Conservation (phyloP, 2,329 filamentous ascomycete genomes). For the Thielaviopsis musarum region DNA sequence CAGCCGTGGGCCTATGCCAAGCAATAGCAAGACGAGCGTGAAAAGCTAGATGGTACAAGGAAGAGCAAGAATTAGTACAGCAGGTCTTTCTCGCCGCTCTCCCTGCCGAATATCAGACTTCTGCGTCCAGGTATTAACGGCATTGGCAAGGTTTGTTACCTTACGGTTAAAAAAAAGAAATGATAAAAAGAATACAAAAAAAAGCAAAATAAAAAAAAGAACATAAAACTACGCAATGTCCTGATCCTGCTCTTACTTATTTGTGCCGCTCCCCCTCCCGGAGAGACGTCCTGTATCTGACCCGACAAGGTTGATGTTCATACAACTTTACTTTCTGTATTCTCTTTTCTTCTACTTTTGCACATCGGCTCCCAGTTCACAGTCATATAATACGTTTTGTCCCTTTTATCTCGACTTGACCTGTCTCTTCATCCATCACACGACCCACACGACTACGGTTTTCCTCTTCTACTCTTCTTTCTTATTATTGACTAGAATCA, state of each 20-base stretch:
- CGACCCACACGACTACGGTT: background rate
- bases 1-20: no score
- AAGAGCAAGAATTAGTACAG: no score
- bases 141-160: background rate
- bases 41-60: no score
- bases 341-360: no score
- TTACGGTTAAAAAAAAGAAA: background rate
- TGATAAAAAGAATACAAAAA: background rate
- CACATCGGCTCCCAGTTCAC: no score
- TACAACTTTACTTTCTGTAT: no score
- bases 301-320: no score
- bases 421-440: background rate
- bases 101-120: background rate
- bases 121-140: background rate
- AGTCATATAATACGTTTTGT: no score
- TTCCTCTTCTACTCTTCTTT: background rate
- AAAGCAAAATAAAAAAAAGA: background rate
- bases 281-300: background rate
- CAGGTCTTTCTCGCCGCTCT: background rate
- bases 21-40: no score
- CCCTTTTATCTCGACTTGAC: no score
- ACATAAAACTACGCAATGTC: background rate
- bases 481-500: background rate
- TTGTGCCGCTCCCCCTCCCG: background rate
- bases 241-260: background rate